These are phyloP conservation scores for Lachnellula willkommii DNA, from an alignment of 2,329 filamentous ascomycete species.

Conservation along the genomic window DNA sequence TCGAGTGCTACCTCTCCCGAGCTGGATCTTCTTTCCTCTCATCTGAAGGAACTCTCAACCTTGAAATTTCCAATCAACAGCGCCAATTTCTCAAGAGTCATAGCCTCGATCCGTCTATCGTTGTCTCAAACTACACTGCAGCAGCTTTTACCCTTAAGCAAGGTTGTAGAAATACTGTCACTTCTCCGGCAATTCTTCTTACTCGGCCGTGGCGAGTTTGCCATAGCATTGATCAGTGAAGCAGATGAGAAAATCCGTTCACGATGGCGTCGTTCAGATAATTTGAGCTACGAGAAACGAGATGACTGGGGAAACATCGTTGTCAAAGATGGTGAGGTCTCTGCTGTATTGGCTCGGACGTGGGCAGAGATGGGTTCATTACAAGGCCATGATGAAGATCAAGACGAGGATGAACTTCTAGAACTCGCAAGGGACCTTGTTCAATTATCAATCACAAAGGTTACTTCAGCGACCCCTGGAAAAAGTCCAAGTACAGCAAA, in stretches of 20 bases:
- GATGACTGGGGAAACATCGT: conserved; percentile 57
- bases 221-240: conserved; percentile 77
- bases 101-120: conserved; percentile 72
- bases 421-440: conserved; percentile 77
- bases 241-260: conserved; percentile 74
- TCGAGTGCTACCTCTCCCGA: conserved; percentile 41
- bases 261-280: conserved; percentile 62
- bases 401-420: conserved; percentile 65
- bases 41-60: conserved; percentile 63
- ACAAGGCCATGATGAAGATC: conserved; percentile 65
- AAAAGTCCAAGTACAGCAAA: conserved; percentile 25
- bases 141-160: conserved; percentile 70
- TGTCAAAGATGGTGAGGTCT: conserved; percentile 83
- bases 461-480: conserved; percentile 34
- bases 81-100: conserved; percentile 62
- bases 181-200: conserved; percentile 84
- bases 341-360: conserved; percentile 67
- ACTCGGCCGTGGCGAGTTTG: conserved; percentile 84
- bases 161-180: conserved; percentile 70
- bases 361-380: conserved; percentile 77
- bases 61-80: conserved; percentile 70
- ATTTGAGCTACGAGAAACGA: conserved; percentile 51
- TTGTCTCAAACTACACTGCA: conserved; percentile 81
- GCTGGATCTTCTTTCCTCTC: conserved; percentile 58
- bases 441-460: conserved; percentile 57